Evolutionary conservation across 2,329 filamentous ascomycete genomes (phyloP), one percentile per base, ranked within the genome.

Genomic region (Waltergamsia citrina): DNA sequence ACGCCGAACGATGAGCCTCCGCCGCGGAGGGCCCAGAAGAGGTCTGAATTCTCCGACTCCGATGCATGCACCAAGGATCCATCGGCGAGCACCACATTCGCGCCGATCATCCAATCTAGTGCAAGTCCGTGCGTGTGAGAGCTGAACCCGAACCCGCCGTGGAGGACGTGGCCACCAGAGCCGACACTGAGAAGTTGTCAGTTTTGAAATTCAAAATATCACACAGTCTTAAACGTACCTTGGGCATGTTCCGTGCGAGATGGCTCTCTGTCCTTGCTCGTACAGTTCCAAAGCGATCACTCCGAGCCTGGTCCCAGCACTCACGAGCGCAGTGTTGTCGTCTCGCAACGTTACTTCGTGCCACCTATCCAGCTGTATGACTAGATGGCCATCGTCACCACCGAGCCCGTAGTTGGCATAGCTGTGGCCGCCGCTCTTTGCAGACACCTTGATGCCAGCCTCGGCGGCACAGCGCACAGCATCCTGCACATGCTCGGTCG

Each of bases 391-490:
- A 40, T 64, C 51, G 16, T 54, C 49, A 4, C 62, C 62, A 2
- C 60, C 61, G 9, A 53, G 53, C 38, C 65, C 64, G 35, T 62
- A 67, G 25, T 67, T 70, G 1, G 54, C 71, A 47, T 71, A 74
- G 26, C 62, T 67, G 44, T 74, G 70, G 0, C 70, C 71, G 10
- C 71, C 71, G 24, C 61, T 59, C 38, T 62, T 64, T 4, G 69
- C 55, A 28, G 69, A 67, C 3, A 74, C 64, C 31, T 69, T 65
- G 18, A 68, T 49, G 9, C 51, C 50, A 28, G 50, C 40, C 17
- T 57, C 43, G 2, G 47, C 45, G 2, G 65, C 69, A 37, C 67
- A 73, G 27, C 50, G 48, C 11, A 74, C 57, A 4, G 68, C 60
- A 4, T 50, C 53, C 6, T 62, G 50, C 12, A 73, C 55, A 7